Evolutionary conservation across 2,329 filamentous ascomycete genomes (phyloP).

Genomic region (Calonectria naviculata): DNA sequence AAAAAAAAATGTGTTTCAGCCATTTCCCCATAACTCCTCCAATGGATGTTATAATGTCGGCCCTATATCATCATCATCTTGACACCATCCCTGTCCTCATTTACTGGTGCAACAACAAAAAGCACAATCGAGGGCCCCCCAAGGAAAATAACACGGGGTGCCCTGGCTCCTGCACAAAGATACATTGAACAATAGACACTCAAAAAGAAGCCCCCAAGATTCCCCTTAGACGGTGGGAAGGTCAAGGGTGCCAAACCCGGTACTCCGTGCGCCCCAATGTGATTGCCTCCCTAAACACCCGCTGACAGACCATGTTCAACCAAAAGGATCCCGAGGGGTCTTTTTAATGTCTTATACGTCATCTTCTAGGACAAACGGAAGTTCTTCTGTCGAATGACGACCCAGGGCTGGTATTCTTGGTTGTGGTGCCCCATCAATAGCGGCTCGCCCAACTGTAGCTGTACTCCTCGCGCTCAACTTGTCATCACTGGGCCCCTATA

Average conservation of each 20-base stretch:
- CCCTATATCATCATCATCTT: constrained; percentile 27
- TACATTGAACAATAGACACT: constrained; percentile 34
- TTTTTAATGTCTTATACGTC: constrained; percentile 13
- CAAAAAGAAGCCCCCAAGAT: constrained; percentile 19
- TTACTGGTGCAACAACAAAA: constrained; percentile 9
- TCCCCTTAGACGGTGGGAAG: constrained; percentile 19
- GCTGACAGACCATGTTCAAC: constrained; percentile 1
- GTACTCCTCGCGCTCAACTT: constrained; percentile 5
- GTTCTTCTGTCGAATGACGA: constrained; percentile 29
- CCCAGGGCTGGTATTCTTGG: constrained; percentile 17
- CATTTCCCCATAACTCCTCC: constrained; percentile 37
- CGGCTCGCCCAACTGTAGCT: constrained; percentile 14
- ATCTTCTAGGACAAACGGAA: constrained; percentile 29
- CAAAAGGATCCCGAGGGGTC: constrained; percentile 1
- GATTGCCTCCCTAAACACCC: constrained; percentile 24
- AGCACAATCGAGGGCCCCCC: constrained; percentile 29
- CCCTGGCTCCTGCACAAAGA: constrained; percentile 33
- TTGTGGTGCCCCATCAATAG: constrained; percentile 28
- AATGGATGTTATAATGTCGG: constrained; percentile 38
- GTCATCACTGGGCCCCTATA: constrained; percentile 40
- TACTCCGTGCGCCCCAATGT: constrained; percentile 43
- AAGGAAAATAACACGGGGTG: constrained; percentile 2
- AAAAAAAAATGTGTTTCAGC: constrained; percentile 17
- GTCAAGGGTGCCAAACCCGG: constrained; percentile 28
- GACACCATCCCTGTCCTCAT: constrained; percentile 12